Evolutionary conservation across 106 monocot genomes (phyloP).

Genomic region (Agapanthus africanus): DNA sequence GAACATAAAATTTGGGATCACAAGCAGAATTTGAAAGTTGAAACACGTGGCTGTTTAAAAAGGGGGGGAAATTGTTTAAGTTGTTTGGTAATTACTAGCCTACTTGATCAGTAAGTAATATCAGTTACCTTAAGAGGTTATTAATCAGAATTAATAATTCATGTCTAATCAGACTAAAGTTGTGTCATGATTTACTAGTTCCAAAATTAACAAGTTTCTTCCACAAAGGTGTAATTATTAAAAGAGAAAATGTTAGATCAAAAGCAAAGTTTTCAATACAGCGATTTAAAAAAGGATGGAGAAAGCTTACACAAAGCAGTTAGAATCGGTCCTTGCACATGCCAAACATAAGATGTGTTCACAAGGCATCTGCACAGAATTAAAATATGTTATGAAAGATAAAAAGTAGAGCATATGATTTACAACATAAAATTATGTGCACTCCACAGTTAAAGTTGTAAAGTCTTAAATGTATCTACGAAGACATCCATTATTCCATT

Average conservation of each 20-base stretch:
- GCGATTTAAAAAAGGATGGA: neutral
- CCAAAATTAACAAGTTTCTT: constrained; percentile 9
- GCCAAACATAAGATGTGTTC: constrained; percentile 74
- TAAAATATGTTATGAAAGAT: neutral
- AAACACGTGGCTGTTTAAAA: neutral
- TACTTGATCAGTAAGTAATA: constrained; percentile 33
- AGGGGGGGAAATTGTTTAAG: too few relatives aligned
- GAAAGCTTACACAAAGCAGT: constrained; percentile 62
- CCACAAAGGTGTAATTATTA: neutral
- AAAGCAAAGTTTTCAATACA: neutral
- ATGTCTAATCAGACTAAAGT: neutral
- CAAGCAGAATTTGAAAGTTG: neutral
- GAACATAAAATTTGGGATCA: neutral
- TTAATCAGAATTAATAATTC: neutral
- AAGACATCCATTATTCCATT: neutral
- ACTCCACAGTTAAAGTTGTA: neutral
- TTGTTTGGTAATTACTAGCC: neutral
- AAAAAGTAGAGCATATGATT: neutral
- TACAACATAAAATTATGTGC: neutral
- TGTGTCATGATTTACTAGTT: neutral
- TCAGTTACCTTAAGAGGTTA: neutral
- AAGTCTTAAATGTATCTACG: neutral
- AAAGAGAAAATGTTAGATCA: neutral
- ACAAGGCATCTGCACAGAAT: constrained; percentile 50
- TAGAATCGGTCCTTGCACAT: constrained; percentile 62